These are phyloP conservation scores for Flaveria trinervia DNA, from an alignment of 129 eudicot genomes.

Conservation along the genomic window DNA sequence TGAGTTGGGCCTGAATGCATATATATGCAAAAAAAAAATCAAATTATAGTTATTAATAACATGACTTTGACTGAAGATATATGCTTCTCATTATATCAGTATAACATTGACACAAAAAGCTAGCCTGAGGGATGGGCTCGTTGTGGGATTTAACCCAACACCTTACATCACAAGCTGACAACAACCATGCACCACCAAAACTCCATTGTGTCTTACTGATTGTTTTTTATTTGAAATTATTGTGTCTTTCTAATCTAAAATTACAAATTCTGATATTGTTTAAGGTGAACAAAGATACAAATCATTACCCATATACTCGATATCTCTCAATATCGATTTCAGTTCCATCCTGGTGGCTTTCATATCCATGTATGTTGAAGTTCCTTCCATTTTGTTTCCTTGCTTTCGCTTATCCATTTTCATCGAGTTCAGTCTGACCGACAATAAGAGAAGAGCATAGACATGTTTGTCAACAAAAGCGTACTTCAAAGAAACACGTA, in stretches of 20 bases:
- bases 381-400: slow-evolving; percentile 41
- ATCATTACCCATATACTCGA: slow-evolving; percentile 58
- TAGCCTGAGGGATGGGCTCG: background rate
- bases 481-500: background rate
- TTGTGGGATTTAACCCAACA: slow-evolving; percentile 13
- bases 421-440: slow-evolving; percentile 14
- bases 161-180: background rate
- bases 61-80: background rate
- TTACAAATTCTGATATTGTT: too few species aligned
- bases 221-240: too few species aligned
- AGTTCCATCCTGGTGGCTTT: slow-evolving; percentile 50
- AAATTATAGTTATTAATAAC: background rate
- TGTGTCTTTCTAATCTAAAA: too few species aligned
- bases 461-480: background rate
- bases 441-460: background rate
- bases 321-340: slow-evolving; percentile 61
- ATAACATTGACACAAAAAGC: background rate
- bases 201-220: too few species aligned
- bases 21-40: slow-evolving; percentile 11
- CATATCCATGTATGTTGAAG: slow-evolving; percentile 37
- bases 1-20: slow-evolving; percentile 53
- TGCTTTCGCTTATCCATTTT: slow-evolving; percentile 50
- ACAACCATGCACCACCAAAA: background rate
- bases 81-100: background rate
- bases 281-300: background rate